A percentile compares a stretch with the other conserved stretches of the same genome.
Conservation (phyloP, 2,329 filamentous ascomycete genomes). For the Beauveria scarabaeidicola region DNA sequence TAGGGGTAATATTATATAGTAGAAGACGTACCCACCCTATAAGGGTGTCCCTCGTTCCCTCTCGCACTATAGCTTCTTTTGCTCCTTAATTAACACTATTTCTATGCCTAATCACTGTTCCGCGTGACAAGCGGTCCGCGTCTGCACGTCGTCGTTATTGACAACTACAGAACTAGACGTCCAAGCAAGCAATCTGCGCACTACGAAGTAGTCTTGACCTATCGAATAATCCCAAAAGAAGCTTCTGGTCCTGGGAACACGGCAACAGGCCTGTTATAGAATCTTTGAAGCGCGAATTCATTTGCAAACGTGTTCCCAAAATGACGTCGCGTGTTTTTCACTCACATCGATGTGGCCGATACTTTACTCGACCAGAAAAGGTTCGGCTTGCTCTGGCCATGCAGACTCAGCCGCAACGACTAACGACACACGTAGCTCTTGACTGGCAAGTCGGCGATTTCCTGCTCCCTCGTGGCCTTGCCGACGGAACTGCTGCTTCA, state of each 20-base stretch:
- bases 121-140: too few relatives aligned
- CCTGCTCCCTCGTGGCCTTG: neutral
- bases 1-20: too few relatives aligned
- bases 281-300: neutral
- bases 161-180: neutral
- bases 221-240: neutral
- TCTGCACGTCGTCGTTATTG: too few relatives aligned
- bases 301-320: neutral
- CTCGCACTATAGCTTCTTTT: too few relatives aligned
- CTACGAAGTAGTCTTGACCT: neutral
- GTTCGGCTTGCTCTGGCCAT: neutral
- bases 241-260: neutral
- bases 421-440: neutral
- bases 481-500: neutral
- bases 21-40: too few relatives aligned
- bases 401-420: neutral
- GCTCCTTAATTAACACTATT: too few relatives aligned
- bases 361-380: neutral
- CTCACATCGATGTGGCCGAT: neutral
- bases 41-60: too few relatives aligned
- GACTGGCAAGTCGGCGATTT: neutral
- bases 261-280: neutral
- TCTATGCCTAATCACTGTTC: too few relatives aligned
- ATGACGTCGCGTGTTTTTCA: neutral
- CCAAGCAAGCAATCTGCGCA: neutral